These are phyloP conservation scores for Drosera capensis DNA, from an alignment of 148 eudicot genomes.

Conservation along the genomic window DNA sequence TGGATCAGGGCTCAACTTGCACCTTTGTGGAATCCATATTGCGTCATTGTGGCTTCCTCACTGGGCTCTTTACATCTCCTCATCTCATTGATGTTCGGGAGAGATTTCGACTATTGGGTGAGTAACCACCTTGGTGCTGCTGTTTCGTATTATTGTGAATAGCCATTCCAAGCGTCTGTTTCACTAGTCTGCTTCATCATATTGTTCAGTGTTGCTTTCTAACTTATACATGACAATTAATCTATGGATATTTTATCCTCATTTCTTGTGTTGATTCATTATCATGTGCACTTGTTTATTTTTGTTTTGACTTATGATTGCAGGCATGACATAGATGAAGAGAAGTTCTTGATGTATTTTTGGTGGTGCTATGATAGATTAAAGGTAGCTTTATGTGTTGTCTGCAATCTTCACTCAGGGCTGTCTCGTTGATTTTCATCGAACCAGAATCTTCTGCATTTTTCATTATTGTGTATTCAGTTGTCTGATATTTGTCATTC, in stretches of 20 bases:
- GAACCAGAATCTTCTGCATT: too few species aligned
- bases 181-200: constrained; percentile 1
- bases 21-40: constrained; percentile 72
- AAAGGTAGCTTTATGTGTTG: too few species aligned
- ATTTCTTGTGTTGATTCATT: too few species aligned
- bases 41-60: constrained; percentile 79
- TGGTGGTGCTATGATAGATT: constrained; percentile 92
- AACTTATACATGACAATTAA: too few species aligned
- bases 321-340: constrained; percentile 62
- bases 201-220: too few species aligned
- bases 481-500: too few species aligned
- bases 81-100: constrained; percentile 96
- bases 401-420: too few species aligned
- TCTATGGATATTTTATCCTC: too few species aligned
- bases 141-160: not conserved
- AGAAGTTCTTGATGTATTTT: constrained; percentile 79
- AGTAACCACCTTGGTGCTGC: constrained; percentile 3
- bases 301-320: constrained; percentile 19
- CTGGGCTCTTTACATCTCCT: constrained; percentile 97
- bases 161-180: not conserved
- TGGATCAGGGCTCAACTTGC: constrained; percentile 87
- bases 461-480: too few species aligned
- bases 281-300: too few species aligned
- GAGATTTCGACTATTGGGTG: constrained; percentile 91
- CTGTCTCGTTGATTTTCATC: too few species aligned